Evolutionary conservation across 1,284 basidiomycete species (phyloP).

Genomic region (Apiotrichum mycotoxinovorans): DNA sequence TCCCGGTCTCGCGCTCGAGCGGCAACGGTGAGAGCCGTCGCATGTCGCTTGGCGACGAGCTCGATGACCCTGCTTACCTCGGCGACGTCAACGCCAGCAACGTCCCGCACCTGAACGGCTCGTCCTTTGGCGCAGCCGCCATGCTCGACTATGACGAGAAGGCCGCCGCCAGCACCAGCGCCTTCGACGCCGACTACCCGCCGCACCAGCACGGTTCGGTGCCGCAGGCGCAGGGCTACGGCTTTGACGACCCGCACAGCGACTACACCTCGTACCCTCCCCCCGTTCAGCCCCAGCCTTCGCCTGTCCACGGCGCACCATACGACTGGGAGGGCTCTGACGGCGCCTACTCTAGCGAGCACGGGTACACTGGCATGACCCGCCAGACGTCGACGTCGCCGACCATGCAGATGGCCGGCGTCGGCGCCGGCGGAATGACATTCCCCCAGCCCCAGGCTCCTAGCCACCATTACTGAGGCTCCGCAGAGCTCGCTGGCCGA

Average conservation of each 20-base stretch:
- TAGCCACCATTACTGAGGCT: not conserved
- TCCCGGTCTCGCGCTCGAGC: slow-evolving; percentile 40
- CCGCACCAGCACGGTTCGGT: not conserved
- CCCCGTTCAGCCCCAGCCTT: slow-evolving; percentile 24
- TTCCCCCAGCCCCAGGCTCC: slow-evolving; percentile 4
- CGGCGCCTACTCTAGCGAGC: not conserved
- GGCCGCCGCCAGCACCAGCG: not conserved
- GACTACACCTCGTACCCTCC: slow-evolving; percentile 39
- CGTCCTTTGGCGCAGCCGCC: slow-evolving; percentile 28
- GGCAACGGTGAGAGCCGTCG: slow-evolving; percentile 34
- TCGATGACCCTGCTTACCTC: slow-evolving; percentile 24
- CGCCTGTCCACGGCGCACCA: slow-evolving; percentile 16
- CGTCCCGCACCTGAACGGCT: slow-evolving; percentile 30
- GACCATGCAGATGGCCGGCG: slow-evolving; percentile 10
- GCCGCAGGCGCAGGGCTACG: not conserved
- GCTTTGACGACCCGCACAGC: slow-evolving; percentile 24
- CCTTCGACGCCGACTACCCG: slow-evolving; percentile 6
- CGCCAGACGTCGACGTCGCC: slow-evolving; percentile 28
- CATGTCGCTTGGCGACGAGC: slow-evolving; percentile 30
- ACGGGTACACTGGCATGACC: slow-evolving; percentile 15
- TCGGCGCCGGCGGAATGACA: slow-evolving; percentile 3
- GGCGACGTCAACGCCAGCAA: slow-evolving; percentile 5
- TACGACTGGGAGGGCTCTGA: slow-evolving; percentile 20
- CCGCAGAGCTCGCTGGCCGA: slow-evolving; percentile 10
- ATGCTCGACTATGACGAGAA: slow-evolving; percentile 33